phyloP scores from a whole-genome alignment of 345 rosid species.

The Lepidium sativum region DNA sequence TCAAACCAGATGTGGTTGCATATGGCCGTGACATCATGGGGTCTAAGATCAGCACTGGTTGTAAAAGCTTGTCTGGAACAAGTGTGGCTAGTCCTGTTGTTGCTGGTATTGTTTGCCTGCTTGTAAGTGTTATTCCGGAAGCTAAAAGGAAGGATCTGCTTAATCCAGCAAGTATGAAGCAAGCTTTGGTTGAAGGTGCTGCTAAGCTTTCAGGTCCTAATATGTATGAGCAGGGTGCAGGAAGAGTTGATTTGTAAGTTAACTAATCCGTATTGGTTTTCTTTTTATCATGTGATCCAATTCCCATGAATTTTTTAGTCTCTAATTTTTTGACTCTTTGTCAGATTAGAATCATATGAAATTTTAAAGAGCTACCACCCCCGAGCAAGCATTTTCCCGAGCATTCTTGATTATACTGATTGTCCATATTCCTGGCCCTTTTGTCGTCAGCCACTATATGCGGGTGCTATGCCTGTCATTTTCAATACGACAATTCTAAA shows the following conservation, averaged over 20 bases:
- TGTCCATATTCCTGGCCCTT: conserved; percentile 99
- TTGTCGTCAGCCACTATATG: conserved; percentile 91
- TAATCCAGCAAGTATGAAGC: conserved; percentile 99
- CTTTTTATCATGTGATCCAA: background rate
- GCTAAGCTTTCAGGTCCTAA: conserved; percentile 93
- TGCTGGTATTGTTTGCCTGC: conserved; percentile 96
- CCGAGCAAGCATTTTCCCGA: conserved; percentile 93
- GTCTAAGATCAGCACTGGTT: conserved; percentile 91
- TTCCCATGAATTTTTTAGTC: background rate
- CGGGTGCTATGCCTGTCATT: conserved; percentile 93
- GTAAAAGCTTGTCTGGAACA: conserved; percentile 96
- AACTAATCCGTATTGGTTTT: background rate
- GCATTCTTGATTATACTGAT: conserved; percentile 70
- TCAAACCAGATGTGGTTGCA: conserved; percentile 96
- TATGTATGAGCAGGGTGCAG: conserved; percentile 98
- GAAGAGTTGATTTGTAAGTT: conserved; percentile 93
- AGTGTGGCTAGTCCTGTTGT: conserved; percentile 99
- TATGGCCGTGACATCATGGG: conserved; percentile 97
- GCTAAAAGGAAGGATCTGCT: conserved; percentile 51
- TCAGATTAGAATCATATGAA: conserved; percentile 97
- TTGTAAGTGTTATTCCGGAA: conserved; percentile 83
- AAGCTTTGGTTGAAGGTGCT: conserved; percentile 97
- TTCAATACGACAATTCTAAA: conserved; percentile 86
- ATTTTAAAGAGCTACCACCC: conserved; percentile 83
- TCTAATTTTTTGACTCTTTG: conserved; percentile 32